phyloP scores from a whole-genome alignment of 208 protist genomes.

The Trypanosoma caninum region DNA sequence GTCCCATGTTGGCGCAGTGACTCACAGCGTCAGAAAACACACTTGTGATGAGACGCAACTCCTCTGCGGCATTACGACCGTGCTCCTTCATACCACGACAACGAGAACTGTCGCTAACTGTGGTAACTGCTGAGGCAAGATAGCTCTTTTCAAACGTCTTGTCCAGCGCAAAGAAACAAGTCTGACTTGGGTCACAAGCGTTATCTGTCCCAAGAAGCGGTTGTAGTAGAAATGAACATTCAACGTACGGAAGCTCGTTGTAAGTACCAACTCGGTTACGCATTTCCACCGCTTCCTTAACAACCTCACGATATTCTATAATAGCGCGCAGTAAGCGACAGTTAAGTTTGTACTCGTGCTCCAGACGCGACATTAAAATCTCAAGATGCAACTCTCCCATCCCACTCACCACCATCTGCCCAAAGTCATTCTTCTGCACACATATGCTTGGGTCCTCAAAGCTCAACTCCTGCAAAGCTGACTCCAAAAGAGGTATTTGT shows the following conservation, averaged over 20 bases:
- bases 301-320: constrained; percentile 83
- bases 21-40: constrained; percentile 48
- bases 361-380: constrained; percentile 93
- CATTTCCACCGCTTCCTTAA: constrained; percentile 23
- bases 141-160: constrained; percentile 36
- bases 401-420: constrained; percentile 93
- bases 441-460: constrained; percentile 95
- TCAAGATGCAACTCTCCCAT: constrained; percentile 97
- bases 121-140: constrained; percentile 2
- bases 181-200: constrained; percentile 15
- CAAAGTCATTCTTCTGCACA: constrained; percentile 76
- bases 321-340: constrained; percentile 83
- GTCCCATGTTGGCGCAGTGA: constrained; percentile 60
- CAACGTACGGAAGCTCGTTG: constrained; percentile 68
- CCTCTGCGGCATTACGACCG: constrained; percentile 46
- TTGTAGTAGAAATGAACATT: constrained; percentile 50
- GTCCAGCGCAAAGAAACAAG: constrained; percentile 51
- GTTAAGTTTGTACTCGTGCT: constrained; percentile 89
- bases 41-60: constrained; percentile 32
- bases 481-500: constrained; percentile 83
- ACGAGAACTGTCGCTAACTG: background rate
- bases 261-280: constrained; percentile 27
- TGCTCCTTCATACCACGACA: constrained; percentile 22
- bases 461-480: constrained; percentile 91
- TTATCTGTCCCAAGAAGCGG: constrained; percentile 42